Base-by-base conservation (phyloP, 768 basidiomycete genomes). In the Pisolithus sp. region DNA sequence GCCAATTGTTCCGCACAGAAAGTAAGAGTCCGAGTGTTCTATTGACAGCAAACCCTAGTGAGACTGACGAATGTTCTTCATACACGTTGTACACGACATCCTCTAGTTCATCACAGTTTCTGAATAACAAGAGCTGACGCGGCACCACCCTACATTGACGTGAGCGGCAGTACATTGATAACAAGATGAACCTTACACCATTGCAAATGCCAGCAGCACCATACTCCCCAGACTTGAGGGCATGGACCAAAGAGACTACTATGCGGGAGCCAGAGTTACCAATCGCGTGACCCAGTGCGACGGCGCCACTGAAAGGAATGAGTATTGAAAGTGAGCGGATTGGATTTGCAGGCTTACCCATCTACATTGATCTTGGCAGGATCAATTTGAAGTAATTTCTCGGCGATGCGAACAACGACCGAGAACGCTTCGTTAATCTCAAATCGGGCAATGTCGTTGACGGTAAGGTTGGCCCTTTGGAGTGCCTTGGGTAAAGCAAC, bases 381-480 rank as follows among this genome's bases (percentile, higher is more conserved):
- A 68, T 92, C 86, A 57, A 99, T 78, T 50, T 77, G 76, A 57
- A 95, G 78, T 18, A 91, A 77, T 73, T 97, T 88, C 73, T 96
- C 92, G 3, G 88, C 89, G 48, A 95, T 86, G 46, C 86, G 80
- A 59, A 90, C 86, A 59, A 98, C 95, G 44, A 89, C 89, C 2
- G 93, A 93, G 79, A 97, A 99, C 24, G 95, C 95, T 70, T 99
- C 95, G 68, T 99, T 99, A 68, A 98, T 81, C 70, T 99, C 96
- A 66, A 92, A 99, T 46, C 87, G 77, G 42, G 93, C 78, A 57
- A 99, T 91, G 62, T 99, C 92, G 41, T 87, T 76, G 45, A 83
- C 64, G 18, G 82, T 81, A 52, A 98, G 75, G 59, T 89, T 89
- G 20, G 95, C 96, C 62, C 79, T 85, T 74, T 93, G 72, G 53